These are phyloP conservation scores for Neonectria punicea DNA, from an alignment of 2,329 filamentous ascomycete species.

Conservation along the genomic window DNA sequence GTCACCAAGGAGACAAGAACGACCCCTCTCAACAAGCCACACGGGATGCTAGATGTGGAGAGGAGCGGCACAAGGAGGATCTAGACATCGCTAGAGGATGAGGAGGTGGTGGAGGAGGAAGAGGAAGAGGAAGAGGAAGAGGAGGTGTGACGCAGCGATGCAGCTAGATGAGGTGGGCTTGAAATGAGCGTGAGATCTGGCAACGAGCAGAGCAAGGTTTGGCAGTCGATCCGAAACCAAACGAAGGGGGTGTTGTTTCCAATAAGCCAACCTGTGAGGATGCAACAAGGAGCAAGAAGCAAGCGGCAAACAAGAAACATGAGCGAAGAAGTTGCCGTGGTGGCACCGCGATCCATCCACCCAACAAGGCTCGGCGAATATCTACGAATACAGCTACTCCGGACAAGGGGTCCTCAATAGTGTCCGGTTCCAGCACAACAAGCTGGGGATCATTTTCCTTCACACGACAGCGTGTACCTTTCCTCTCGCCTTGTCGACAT, in stretches of 20 bases:
- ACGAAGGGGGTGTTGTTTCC: neutral
- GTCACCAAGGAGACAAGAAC: neutral
- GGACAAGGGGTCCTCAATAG: neutral
- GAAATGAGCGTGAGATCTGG: neutral
- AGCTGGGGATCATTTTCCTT: neutral
- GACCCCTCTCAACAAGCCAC: neutral
- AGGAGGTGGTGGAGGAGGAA: neutral
- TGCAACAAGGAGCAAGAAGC: neutral
- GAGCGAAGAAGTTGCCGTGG: neutral
- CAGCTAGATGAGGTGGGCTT: conserved; percentile 2
- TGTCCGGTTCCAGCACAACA: neutral
- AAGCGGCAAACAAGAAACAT: neutral
- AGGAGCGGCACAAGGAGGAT: neutral
- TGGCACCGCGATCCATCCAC: neutral
- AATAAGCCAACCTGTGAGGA: neutral
- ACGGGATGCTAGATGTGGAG: neutral
- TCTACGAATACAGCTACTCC: neutral
- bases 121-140: neutral
- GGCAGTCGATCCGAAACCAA: neutral
- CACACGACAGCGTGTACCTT: neutral
- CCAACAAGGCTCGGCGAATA: neutral
- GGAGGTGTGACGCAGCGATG: neutral
- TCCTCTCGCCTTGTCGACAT: too few relatives aligned
- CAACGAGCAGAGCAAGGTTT: neutral
- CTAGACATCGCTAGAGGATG: neutral